phyloP scores from a whole-genome alignment of 129 eudicot genomes.

The Escallonia rubra region DNA sequence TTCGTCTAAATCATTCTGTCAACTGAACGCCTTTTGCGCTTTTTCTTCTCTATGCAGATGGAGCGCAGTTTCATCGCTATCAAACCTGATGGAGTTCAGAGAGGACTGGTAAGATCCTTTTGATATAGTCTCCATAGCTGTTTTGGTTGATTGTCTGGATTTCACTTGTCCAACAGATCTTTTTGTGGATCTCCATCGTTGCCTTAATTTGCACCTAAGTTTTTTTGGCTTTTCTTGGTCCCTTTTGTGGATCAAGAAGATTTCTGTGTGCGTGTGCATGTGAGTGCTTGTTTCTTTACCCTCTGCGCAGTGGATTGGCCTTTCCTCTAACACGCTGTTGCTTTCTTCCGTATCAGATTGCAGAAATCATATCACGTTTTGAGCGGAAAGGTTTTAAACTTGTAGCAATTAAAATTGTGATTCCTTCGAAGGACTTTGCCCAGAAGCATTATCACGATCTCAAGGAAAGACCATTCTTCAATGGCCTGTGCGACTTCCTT shows the following conservation, averaged over 20 bases:
- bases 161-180: neutral
- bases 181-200: neutral
- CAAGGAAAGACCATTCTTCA: constrained; percentile 84
- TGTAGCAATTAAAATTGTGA: constrained; percentile 80
- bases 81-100: constrained; percentile 99
- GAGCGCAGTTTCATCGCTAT: constrained; percentile 97
- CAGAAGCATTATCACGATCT: constrained; percentile 92
- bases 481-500: constrained; percentile 89
- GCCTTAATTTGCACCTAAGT: too few species aligned
- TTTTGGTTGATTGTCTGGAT: neutral
- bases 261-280: too few species aligned
- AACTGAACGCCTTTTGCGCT: neutral
- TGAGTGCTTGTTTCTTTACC: too few species aligned
- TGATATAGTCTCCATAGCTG: too few species aligned
- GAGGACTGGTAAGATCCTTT: constrained; percentile 66
- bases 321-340: neutral
- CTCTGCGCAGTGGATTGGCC: too few species aligned
- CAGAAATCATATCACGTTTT: constrained; percentile 92
- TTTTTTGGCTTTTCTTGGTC: neutral
- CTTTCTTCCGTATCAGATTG: constrained; percentile 45
- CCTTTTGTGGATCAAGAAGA: neutral
- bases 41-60: constrained; percentile 37
- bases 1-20: neutral
- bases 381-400: constrained; percentile 97
- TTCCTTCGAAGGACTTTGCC: constrained; percentile 92